phyloP scores from a whole-genome alignment of 1,284 basidiomycete species.

The Phellopilus nigrolimitatus region DNA sequence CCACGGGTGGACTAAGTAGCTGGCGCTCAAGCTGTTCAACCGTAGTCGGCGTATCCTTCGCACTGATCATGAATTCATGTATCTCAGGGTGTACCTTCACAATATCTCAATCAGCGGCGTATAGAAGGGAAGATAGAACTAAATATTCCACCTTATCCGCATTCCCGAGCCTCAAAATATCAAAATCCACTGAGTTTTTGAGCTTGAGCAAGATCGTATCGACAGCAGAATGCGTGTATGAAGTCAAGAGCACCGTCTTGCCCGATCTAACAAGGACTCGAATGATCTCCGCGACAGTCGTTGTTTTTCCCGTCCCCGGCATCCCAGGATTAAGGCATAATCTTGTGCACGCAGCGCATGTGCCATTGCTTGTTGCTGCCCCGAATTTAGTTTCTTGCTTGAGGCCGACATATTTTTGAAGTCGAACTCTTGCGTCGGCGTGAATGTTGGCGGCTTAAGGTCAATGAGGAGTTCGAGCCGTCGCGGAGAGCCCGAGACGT shows the following conservation, averaged over 20 bases:
- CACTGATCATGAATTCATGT: conserved; percentile 63
- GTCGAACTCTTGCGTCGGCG: conserved; percentile 53
- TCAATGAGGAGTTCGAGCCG: conserved; percentile 79
- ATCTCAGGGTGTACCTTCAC: conserved; percentile 75
- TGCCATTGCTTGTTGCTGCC: conserved; percentile 71
- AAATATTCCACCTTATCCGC: conserved; percentile 70
- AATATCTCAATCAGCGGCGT: neutral
- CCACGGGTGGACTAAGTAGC: conserved; percentile 83
- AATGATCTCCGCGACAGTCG: conserved; percentile 88
- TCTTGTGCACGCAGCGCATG: conserved; percentile 80
- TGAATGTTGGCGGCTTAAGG: conserved; percentile 68
- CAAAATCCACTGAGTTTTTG: conserved; percentile 55
- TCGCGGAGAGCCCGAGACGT: conserved; percentile 63
- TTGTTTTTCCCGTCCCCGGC: conserved; percentile 99
- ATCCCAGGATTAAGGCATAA: conserved; percentile 94
- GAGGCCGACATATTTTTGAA: conserved; percentile 28
- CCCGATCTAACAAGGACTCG: conserved; percentile 72
- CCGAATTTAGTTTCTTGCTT: conserved; percentile 53
- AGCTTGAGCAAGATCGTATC: conserved; percentile 91
- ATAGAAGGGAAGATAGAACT: neutral
- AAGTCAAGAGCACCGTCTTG: conserved; percentile 85
- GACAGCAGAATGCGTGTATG: conserved; percentile 97
- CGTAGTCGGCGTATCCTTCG: conserved; percentile 49
- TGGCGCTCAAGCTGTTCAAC: conserved; percentile 77
- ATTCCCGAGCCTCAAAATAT: conserved; percentile 85